Conservation (phyloP, 2,329 filamentous ascomycete genomes). For the Paraphoma sp. region DNA sequence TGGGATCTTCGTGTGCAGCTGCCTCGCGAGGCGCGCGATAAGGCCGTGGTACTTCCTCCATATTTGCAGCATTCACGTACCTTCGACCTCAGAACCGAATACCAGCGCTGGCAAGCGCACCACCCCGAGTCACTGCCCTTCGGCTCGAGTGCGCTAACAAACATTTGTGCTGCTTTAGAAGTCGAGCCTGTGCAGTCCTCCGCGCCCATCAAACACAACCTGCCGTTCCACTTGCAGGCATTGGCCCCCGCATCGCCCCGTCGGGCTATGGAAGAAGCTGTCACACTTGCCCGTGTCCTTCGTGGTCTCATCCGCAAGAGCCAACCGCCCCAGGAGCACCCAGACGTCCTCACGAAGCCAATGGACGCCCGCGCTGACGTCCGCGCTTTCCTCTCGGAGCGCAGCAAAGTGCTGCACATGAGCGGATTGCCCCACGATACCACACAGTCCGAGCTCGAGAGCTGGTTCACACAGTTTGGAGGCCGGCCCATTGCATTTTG, state of each 20-base stretch:
- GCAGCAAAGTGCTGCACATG: conserved; percentile 98
- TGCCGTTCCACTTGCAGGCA: conserved; percentile 96
- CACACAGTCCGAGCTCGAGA: conserved; percentile 97
- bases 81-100: conserved; percentile 96
- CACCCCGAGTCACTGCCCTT: conserved; percentile 97
- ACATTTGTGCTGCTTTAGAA: conserved; percentile 97
- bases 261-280: conserved; percentile 95
- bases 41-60: conserved; percentile 92
- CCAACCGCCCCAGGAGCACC: conserved; percentile 89
- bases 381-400: conserved; percentile 91
- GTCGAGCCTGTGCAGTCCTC: conserved; percentile 97
- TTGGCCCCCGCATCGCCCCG: conserved; percentile 93
- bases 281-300: conserved; percentile 91
- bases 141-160: conserved; percentile 91
- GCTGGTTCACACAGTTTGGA: conserved; percentile 99
- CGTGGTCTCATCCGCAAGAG: conserved; percentile 95
- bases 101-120: conserved; percentile 97
- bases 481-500: conserved; percentile 98
- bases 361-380: conserved; percentile 98
- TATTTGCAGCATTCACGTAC: conserved; percentile 98
- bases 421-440: conserved; percentile 97
- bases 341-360: conserved; percentile 90
- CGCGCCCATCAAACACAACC: conserved; percentile 97
- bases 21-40: conserved; percentile 95
- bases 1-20: conserved; percentile 99